phyloP scores from a whole-genome alignment of 352 stramenopile species.

The Phytophthora nicotianae region DNA sequence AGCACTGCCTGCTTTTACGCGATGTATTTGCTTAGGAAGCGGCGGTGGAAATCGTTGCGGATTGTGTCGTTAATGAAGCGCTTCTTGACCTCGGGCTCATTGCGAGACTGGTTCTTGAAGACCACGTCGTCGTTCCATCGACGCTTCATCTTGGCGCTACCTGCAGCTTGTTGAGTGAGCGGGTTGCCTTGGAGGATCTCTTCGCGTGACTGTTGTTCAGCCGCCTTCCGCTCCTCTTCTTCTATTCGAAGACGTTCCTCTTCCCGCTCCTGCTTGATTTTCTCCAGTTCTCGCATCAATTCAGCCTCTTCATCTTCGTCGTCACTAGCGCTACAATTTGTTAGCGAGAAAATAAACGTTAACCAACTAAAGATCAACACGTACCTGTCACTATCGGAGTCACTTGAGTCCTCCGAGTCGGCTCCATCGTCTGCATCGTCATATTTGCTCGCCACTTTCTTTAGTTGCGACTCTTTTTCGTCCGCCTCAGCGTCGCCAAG shows the following conservation, averaged over 20 bases:
- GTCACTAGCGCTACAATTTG: constrained; percentile 39
- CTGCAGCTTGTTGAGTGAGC: constrained; percentile 59
- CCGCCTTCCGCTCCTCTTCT: constrained; percentile 77
- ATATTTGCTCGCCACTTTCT: constrained; percentile 89
- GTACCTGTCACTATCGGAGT: constrained; percentile 79
- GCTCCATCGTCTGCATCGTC: constrained; percentile 90
- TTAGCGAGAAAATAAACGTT: constrained; percentile 1
- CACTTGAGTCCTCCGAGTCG: constrained; percentile 64
- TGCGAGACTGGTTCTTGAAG: constrained; percentile 98
- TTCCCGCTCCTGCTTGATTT: constrained; percentile 97
- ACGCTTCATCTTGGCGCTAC: constrained; percentile 89
- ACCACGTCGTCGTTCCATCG: constrained; percentile 99
- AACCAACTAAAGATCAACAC: background rate
- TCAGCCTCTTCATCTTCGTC: constrained; percentile 98
- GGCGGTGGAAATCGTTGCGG: constrained; percentile 99
- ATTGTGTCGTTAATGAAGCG: constrained; percentile 99
- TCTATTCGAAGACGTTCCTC: constrained; percentile 91
- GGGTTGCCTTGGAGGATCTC: constrained; percentile 95
- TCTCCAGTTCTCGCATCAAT: constrained; percentile 97
- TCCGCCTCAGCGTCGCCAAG: constrained; percentile 76
- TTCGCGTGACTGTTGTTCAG: constrained; percentile 88
- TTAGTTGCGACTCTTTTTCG: constrained; percentile 83
- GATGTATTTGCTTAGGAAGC: constrained; percentile 98
- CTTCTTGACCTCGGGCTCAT: constrained; percentile 95
- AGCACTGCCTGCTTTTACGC: constrained; percentile 44